Evolutionary conservation across 495 filamentous ascomycete species (phyloP), one percentile per base, ranked within the genome.

Genomic region (Penicillium ochrochloron): DNA sequence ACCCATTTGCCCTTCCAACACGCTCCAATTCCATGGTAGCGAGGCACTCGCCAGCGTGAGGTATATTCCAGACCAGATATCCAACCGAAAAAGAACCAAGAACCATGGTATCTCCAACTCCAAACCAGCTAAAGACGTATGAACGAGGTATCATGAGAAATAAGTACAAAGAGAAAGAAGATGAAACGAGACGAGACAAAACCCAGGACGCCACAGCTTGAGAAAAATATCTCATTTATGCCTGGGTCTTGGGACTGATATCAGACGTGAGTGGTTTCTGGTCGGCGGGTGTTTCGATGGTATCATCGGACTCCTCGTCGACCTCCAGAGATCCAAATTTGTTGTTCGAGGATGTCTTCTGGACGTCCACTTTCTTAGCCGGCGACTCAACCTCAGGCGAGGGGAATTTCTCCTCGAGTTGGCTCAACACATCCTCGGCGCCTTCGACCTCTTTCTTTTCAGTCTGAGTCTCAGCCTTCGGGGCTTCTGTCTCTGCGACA

Each of bases 91-190:
- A 29, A 27, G 25, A 27, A 27, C 25, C 25, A 27, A 31, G 14
- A 52, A 52, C 48, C 25, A 52, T 52, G 48, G 25, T 56, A 56
- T 35, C 31, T 37, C 8, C 21, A 37, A 37, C 25, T 50, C 31
- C 6, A n/a, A 52, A 44, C 37, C 19, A 62, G 39, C 44, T 8
- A 34, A 41, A 57, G 21, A 46, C 11, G 46, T 51, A 57, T 57
- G 23, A 25, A 53, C 17, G 46, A 66, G 60, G 39, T 50, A 57
- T 55, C 31, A 44, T 64, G 57, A 31, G 8, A 5, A 55, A 42
- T 59, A 57, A 17, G 21, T 60, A 60, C 39, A 21, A 17, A 19
- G 42, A 50, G 44, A 48, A 63, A 34, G 33, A 42, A 17, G 19
- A 55, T 55, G 2, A 23, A 8, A 17, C 3, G 17, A 25, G 27